Percentiles rank a stretch among this genome's conserved stretches.
Evolutionary conservation across 345 rosid species (phyloP).

Genomic region (Physaria fendleri): DNA sequence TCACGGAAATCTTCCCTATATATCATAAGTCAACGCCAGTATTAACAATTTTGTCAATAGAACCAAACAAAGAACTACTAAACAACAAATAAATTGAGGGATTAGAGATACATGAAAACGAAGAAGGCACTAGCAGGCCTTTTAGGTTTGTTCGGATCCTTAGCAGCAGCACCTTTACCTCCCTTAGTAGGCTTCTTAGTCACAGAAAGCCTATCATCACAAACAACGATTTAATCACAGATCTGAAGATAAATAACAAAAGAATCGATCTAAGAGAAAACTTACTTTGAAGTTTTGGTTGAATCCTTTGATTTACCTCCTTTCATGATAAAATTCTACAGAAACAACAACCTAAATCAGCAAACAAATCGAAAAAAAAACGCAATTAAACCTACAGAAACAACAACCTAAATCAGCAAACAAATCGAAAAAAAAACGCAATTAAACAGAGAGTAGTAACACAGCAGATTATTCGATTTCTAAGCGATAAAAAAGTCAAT

Average conservation of each 20-base stretch:
- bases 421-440: background rate
- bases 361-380: too few species aligned
- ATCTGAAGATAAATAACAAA: constrained; percentile 25
- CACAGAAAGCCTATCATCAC: constrained; percentile 60
- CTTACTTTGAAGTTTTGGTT: constrained; percentile 66
- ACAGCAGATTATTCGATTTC: background rate
- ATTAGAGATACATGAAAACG: constrained; percentile 77
- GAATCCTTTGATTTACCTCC: constrained; percentile 86
- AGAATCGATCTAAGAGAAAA: background rate
- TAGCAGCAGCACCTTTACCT: constrained; percentile 43
- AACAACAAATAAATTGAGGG: too few species aligned
- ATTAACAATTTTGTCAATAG: too few species aligned
- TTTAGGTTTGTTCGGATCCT: constrained; percentile 71
- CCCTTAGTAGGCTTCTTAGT: constrained; percentile 58
- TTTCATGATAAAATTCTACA: constrained; percentile 74
- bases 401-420: too few species aligned
- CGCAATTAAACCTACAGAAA: too few species aligned
- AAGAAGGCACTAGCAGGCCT: constrained; percentile 75
- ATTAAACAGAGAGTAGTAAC: background rate
- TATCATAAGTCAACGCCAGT: background rate
- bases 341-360: background rate
- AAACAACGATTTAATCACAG: constrained; percentile 3
- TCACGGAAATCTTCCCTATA: constrained; percentile 91
- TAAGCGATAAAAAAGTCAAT: background rate
- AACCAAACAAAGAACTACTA: too few species aligned